Evolutionary conservation across 495 filamentous ascomycete species (phyloP), one percentile per base, ranked within the genome.

Genomic region (Neurospora tetrasperma): DNA sequence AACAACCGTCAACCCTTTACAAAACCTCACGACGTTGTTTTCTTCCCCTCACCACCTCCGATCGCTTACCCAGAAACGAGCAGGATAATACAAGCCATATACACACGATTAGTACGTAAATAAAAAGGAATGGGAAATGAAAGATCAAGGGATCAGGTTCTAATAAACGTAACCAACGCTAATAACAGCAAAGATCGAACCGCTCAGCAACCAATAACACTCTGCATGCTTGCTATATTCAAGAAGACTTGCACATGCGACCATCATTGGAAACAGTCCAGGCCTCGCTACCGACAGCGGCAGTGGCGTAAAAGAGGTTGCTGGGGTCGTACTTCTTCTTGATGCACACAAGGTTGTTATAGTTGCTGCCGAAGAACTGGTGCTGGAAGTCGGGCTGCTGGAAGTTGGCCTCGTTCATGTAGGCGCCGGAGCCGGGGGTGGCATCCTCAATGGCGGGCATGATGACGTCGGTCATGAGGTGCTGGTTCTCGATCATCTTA

Each of bases 281-380:
- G 10, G 23, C 68, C 71, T 83, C 82, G 35, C 77, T 81, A 35
- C 85, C 87, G 0, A 89, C 87, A 69, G 80, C 84, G 5, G 82
- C 85, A 40, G 74, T 73, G 7, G 82, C 86, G 73, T 86, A 89
- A 69, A 90, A 89, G 39, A 87, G 74, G 43, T 78, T 76, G 11
- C 79, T 79, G 0, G 88, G 87, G 73, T 90, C 88, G 44, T 83
- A 86, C 71, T 79, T 83, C 68, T 78, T 76, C 84, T 90, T 90
- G 69, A 88, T 82, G 10, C 71, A 27, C 38, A 79, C 70, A 23
- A 89, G 77, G 0, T 73, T 77, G 0, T 71, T 42, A 72, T 88
- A 89, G 42, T 83, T 84, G 18, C n/a, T 20, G 1, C 88, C 87
- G 43, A 85, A 90, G 74, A 89, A 90, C 5, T 70, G 81, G 38